Evolutionary conservation across 1,139 yeast species (phyloP).

Genomic region (Suhomyces bokatorum): DNA sequence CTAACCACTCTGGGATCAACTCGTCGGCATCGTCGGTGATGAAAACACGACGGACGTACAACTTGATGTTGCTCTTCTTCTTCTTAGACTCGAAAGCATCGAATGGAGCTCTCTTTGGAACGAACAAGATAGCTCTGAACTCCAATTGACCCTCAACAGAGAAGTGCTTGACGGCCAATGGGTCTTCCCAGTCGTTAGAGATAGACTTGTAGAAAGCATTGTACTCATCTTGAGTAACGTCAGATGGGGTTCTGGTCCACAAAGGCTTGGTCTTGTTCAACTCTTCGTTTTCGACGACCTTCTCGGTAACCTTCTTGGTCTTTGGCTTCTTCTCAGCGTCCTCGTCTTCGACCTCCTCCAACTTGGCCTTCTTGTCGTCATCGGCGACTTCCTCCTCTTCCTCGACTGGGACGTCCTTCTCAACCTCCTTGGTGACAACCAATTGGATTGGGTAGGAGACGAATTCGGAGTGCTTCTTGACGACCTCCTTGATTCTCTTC

Average conservation of each 20-base stretch:
- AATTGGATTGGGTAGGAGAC: constrained; percentile 99
- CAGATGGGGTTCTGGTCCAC: constrained; percentile 99
- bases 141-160: constrained; percentile 99
- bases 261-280: constrained; percentile 98
- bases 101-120: constrained; percentile 99
- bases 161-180: constrained; percentile 98
- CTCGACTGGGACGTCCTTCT: constrained; percentile 84
- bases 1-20: constrained; percentile 98
- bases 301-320: constrained; percentile 80
- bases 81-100: constrained; percentile 96
- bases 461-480: constrained; percentile 99
- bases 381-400: constrained; percentile 52
- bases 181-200: constrained; percentile 99
- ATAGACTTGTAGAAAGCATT: constrained; percentile 99
- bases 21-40: constrained; percentile 99
- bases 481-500: constrained; percentile 98
- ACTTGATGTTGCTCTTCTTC: constrained; percentile 99
- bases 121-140: constrained; percentile 95
- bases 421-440: constrained; percentile 98
- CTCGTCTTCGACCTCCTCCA: constrained; percentile 69
- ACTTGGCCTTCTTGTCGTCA: constrained; percentile 59
- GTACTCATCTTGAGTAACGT: constrained; percentile 97
- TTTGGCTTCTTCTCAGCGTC: constrained; percentile 69
- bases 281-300: constrained; percentile 89
- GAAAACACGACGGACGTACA: constrained; percentile 99